Evolutionary conservation across 805 yeast species (phyloP).

Genomic region (Metschnikowia lachancei): DNA sequence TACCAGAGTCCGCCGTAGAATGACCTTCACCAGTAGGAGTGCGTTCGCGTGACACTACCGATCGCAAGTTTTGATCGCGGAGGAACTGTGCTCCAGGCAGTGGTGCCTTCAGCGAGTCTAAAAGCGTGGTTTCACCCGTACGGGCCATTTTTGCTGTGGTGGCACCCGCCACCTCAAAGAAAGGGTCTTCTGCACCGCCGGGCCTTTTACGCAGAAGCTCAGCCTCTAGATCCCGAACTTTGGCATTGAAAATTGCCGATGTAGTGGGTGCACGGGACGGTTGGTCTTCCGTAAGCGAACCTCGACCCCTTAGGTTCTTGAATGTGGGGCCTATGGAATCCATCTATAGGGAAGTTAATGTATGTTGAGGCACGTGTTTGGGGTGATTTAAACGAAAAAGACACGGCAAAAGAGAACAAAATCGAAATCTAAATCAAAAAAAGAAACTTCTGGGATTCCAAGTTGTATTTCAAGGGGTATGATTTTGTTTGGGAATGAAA

Average conservation of each 20-base stretch:
- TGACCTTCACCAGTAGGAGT: conserved; percentile 5
- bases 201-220: conserved; percentile 16
- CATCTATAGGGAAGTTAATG: conserved; percentile 2
- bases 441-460: too few species aligned
- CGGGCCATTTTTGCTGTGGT: conserved; percentile 12
- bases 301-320: conserved; percentile 25
- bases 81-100: conserved; percentile 14
- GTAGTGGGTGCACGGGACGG: conserved; percentile 13
- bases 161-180: conserved; percentile 22
- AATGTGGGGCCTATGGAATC: conserved; percentile 22
- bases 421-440: too few species aligned
- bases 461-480: too few species aligned
- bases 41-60: conserved; percentile 5
- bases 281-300: conserved; percentile 21
- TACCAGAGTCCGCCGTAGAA: not conserved
- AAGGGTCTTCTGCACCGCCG: conserved; percentile 28
- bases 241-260: conserved; percentile 6
- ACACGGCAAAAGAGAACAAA: too few species aligned
- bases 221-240: conserved; percentile 7
- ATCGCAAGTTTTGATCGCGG: conserved; percentile 19
- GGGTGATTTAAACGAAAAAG: too few species aligned
- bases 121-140: conserved; percentile 1
- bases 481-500: not conserved
- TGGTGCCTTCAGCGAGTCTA: not conserved
- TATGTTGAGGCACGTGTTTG: too few species aligned